These are phyloP conservation scores for Mytilinidion resinicola DNA, from an alignment of 495 filamentous ascomycete species.

Conservation along the genomic window DNA sequence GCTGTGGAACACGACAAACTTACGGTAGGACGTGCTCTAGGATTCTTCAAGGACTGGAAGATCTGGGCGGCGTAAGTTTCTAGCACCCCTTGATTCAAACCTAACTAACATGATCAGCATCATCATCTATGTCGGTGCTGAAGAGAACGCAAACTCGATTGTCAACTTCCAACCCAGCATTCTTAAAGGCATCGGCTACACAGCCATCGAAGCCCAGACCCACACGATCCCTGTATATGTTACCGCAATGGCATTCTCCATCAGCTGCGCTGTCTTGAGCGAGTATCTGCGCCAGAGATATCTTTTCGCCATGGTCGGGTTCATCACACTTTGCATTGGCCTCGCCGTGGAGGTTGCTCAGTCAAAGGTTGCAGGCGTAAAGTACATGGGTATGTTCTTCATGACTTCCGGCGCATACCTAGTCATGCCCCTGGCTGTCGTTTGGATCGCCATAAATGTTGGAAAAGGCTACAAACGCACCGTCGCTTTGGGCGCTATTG, in stretches of 20 bases:
- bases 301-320: conserved; percentile 53
- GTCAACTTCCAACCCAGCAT: conserved; percentile 62
- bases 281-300: conserved; percentile 53
- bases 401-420: conserved; percentile 57
- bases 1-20: conserved; percentile 8
- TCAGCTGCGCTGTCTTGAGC: conserved; percentile 51
- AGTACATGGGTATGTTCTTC: conserved; percentile 68
- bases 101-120: conserved; percentile 2
- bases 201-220: conserved; percentile 56
- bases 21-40: background rate
- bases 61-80: conserved; percentile 24
- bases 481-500: conserved; percentile 20
- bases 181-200: conserved; percentile 37
- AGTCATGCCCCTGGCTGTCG: conserved; percentile 43
- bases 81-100: background rate
- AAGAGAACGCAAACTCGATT: conserved; percentile 49
- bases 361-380: conserved; percentile 47
- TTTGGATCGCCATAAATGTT: conserved; percentile 25
- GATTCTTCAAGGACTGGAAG: conserved; percentile 24
- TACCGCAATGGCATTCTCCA: conserved; percentile 51
- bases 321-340: conserved; percentile 52
- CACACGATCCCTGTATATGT: conserved; percentile 64
- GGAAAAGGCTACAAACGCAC: conserved; percentile 27
- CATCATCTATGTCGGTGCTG: conserved; percentile 18
- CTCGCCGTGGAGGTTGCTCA: conserved; percentile 48